Conservation (phyloP, 441 rosid species). For the Gossypium schwendimanii region DNA sequence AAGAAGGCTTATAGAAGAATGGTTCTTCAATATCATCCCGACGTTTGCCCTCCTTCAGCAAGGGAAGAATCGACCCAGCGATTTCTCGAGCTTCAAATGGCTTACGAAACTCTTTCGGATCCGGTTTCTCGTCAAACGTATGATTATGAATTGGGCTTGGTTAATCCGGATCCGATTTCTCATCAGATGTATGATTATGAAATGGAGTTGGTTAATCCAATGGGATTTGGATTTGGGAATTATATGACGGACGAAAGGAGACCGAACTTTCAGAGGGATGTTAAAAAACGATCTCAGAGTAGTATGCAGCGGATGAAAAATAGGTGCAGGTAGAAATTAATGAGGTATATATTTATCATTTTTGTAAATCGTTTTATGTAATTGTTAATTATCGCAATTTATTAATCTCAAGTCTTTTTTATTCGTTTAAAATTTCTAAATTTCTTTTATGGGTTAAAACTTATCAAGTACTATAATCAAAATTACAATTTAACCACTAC, state of each 20-base stretch:
- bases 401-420: not conserved
- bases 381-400: not conserved
- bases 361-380: not conserved
- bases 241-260: not conserved
- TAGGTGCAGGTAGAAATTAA: not conserved
- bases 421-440: not conserved
- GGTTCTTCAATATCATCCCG: constrained; percentile 42
- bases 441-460: too few relatives aligned
- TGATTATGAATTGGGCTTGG: constrained; percentile 29
- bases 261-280: constrained; percentile 12
- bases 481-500: too few relatives aligned
- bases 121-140: constrained; percentile 30
- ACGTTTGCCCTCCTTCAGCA: constrained; percentile 26
- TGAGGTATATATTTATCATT: not conserved
- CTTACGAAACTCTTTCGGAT: constrained; percentile 42
- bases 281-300: constrained; percentile 17
- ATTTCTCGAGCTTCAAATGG: constrained; percentile 38
- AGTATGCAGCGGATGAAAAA: constrained; percentile 26
- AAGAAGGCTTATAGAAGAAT: constrained; percentile 43
- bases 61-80: constrained; percentile 35
- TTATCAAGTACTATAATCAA: not conserved
- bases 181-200: constrained; percentile 28
- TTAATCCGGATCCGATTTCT: constrained; percentile 18
- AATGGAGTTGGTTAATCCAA: constrained; percentile 15
- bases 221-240: not conserved